A percentile compares a stretch with the other conserved stretches of the same genome.
These are phyloP conservation scores for Aspergillus aculeatus DNA, from an alignment of 2,329 filamentous ascomycete species.

Conservation along the genomic window DNA sequence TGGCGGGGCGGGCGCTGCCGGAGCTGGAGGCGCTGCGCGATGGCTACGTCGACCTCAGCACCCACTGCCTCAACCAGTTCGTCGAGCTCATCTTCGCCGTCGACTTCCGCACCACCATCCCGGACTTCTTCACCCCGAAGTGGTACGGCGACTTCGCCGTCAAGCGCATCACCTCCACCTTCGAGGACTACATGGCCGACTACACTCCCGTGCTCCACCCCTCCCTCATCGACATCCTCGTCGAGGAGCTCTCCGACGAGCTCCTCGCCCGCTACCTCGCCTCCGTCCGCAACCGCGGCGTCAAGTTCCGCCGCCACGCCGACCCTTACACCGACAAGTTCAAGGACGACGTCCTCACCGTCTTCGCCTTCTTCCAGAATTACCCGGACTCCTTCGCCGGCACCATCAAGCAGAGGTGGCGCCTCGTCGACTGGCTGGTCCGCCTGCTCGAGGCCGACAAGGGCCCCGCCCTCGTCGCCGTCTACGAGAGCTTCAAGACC, in stretches of 20 bases:
- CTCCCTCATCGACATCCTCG: conserved; percentile 83
- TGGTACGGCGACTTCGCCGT: conserved; percentile 89
- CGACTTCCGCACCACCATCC: conserved; percentile 80
- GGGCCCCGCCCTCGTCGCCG: conserved; percentile 67
- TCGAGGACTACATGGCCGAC: conserved; percentile 91
- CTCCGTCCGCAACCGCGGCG: conserved; percentile 82
- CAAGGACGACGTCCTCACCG: conserved; percentile 85
- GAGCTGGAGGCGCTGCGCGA: conserved; percentile 78
- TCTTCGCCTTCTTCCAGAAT: conserved; percentile 81
- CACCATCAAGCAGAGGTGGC: conserved; percentile 86
- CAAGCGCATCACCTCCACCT: conserved; percentile 90
- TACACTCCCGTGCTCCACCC: conserved; percentile 82
- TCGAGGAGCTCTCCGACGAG: conserved; percentile 90
- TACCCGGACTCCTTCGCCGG: conserved; percentile 68
- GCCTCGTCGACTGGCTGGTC: conserved; percentile 81
- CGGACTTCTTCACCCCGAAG: conserved; percentile 83
- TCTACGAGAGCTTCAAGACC: conserved; percentile 79
- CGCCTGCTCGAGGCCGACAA: conserved; percentile 73
- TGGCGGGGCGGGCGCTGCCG: conserved; percentile 65
- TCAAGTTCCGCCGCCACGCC: conserved; percentile 72
- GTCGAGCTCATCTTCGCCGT: conserved; percentile 83
- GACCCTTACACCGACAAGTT: conserved; percentile 93
- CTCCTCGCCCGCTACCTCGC: conserved; percentile 82
- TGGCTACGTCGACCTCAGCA: conserved; percentile 92
- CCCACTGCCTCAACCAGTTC: conserved; percentile 87